Percentiles rank a stretch among this genome's conserved stretches.
Conservation (phyloP, 192 early-diverging fungal species). For the Backusella tuberculispora region DNA sequence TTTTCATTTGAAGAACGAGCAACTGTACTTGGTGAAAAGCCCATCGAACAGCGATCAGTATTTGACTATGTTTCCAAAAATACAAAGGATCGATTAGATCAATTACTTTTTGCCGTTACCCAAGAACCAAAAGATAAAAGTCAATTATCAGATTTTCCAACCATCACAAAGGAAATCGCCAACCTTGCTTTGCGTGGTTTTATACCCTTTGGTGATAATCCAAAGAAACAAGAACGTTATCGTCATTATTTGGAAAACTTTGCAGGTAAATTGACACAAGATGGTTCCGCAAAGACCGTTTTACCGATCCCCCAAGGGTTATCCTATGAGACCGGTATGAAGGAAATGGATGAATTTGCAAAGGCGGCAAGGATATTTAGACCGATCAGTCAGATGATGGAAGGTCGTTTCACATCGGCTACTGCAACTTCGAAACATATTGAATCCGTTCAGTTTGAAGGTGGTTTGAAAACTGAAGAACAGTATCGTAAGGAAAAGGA, state of each 20-base stretch:
- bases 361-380: slow-evolving; percentile 78
- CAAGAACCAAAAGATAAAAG: slow-evolving; percentile 34
- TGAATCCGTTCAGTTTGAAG: slow-evolving; percentile 42
- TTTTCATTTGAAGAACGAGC: slow-evolving; percentile 58
- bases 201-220: slow-evolving; percentile 75
- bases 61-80: slow-evolving; percentile 70
- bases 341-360: slow-evolving; percentile 74
- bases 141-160: slow-evolving; percentile 42
- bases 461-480: slow-evolving; percentile 47
- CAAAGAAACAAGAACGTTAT: slow-evolving; percentile 76
- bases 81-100: slow-evolving; percentile 66
- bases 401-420: slow-evolving; percentile 69
- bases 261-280: slow-evolving; percentile 49
- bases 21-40: slow-evolving; percentile 71
- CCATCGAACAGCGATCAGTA: slow-evolving; percentile 68
- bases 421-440: slow-evolving; percentile 20
- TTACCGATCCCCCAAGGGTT: slow-evolving; percentile 45
- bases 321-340: slow-evolving; percentile 47
- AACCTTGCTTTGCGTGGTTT: slow-evolving; percentile 73
- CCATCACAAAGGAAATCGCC: slow-evolving; percentile 69
- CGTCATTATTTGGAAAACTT: slow-evolving; percentile 66
- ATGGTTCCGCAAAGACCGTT: slow-evolving; percentile 21
- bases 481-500: slow-evolving; percentile 37
- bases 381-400: slow-evolving; percentile 71
- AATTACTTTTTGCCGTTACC: slow-evolving; percentile 48